Evolutionary conservation across 768 basidiomycete species (phyloP).

Genomic region (Podaxis rugospora): DNA sequence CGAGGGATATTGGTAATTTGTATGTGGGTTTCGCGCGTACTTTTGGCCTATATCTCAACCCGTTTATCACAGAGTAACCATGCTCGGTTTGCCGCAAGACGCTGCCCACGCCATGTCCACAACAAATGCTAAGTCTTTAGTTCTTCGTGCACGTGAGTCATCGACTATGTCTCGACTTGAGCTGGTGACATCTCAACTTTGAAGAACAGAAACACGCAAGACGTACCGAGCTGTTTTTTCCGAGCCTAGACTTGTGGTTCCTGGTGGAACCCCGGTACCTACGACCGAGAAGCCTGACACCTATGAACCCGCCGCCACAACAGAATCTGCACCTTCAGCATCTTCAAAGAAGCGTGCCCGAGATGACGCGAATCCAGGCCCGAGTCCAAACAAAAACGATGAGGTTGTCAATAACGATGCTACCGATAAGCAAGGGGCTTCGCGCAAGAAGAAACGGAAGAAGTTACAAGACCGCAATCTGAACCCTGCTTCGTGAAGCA

Average conservation of each 20-base stretch:
- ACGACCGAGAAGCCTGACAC: neutral
- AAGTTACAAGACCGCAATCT: neutral
- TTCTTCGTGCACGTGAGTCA: slow-evolving; percentile 68
- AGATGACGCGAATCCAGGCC: neutral
- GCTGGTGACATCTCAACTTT: neutral
- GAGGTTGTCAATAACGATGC: neutral
- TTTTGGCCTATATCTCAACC: neutral
- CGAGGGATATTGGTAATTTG: slow-evolving; percentile 76
- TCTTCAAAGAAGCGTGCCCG: neutral
- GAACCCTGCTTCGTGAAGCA: neutral
- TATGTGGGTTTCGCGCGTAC: slow-evolving; percentile 27
- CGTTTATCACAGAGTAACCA: slow-evolving; percentile 42
- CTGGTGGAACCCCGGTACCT: slow-evolving; percentile 18
- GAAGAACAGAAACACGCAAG: slow-evolving; percentile 64
- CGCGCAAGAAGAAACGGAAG: slow-evolving; percentile 4
- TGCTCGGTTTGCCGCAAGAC: slow-evolving; percentile 69
- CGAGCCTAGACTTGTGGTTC: slow-evolving; percentile 64
- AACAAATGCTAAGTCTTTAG: slow-evolving; percentile 57
- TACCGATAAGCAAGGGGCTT: slow-evolving; percentile 3
- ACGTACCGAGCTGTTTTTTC: slow-evolving; percentile 80
- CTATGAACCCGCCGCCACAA: no score
- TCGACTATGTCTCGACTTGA: neutral
- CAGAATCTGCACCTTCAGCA: neutral
- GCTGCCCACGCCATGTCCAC: slow-evolving; percentile 59
- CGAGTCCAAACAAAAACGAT: neutral